Evolutionary conservation across 805 yeast genomes (phyloP), one percentile per base, ranked within the genome.

Genomic region (Cyberlindnera xishuangbannaensis): DNA sequence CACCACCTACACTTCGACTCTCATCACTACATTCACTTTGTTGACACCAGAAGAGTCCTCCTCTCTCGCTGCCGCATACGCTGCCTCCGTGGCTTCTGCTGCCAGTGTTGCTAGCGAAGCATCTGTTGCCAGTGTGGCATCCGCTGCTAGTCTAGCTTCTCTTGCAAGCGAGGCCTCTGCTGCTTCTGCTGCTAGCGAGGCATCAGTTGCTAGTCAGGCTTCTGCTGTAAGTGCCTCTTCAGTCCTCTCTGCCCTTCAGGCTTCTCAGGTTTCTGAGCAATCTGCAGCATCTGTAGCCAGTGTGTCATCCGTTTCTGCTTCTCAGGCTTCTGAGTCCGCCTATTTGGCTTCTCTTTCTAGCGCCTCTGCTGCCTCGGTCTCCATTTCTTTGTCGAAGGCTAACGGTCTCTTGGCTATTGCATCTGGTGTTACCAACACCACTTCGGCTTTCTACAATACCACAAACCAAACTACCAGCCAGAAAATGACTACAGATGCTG

Each of bases 321-420:
- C 48, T 13, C 18, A 31, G 28, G 30, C 45, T 7, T 48, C 46
- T 29, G 37, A 44, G 32, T 45, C 46, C 25, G 55, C 53, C 34
- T 51, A 45, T 31, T 40, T 44, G 51, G 34, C 34, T 18, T 35
- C 39, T 13, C 23, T n/a, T 11, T 15, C 34, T 11, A 17, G 17
- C 7, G 30, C 43, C 12, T 41, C 54, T n/a, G 47, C 43, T 15
- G 37, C 36, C 45, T 30, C 45, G 41, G 9, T 15, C 15, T 11
- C n/a, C 15, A 7, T 15, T 24, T 24, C 59, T 8, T 41, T 62
- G 33, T 45, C 54, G n/a, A 55, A 53, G 41, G 63, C 66, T 30
- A 50, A 53, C 37, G 69, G 66, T 34, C 47, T 63, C 30, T 41
- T 61, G 18, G 69, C 71, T 17, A 55, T 65, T 33, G 67, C 73